phyloP scores from a whole-genome alignment of 805 yeast genomes.

The Pichia paraexigua region DNA sequence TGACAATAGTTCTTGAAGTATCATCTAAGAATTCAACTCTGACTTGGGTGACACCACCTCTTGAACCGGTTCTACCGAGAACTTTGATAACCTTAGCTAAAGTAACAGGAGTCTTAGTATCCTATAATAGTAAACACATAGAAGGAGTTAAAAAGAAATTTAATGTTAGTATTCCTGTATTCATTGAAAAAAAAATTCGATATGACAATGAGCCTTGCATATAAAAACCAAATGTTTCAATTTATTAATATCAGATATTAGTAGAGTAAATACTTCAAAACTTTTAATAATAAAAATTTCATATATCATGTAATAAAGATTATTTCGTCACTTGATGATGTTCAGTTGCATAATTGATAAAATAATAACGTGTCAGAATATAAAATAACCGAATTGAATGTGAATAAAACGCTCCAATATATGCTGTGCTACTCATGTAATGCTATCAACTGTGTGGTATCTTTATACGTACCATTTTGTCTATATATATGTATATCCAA shows the following conservation, averaged over 20 bases:
- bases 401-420: too few relatives aligned
- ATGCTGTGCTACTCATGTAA: background rate
- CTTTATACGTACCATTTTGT: background rate
- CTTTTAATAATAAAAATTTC: too few relatives aligned
- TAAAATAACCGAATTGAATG: background rate
- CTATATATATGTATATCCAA: background rate
- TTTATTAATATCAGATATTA: too few relatives aligned
- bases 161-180: background rate
- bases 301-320: too few relatives aligned
- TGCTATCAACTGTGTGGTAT: background rate
- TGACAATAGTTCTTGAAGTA: slow-evolving; percentile 90
- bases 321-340: too few relatives aligned
- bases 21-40: slow-evolving; percentile 96
- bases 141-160: background rate
- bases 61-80: slow-evolving; percentile 99
- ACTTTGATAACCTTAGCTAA: slow-evolving; percentile 99
- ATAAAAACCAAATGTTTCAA: too few relatives aligned
- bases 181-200: background rate
- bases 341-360: background rate
- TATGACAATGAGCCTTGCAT: background rate
- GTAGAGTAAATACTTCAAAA: background rate
- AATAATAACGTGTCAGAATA: background rate
- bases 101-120: slow-evolving; percentile 86
- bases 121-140: slow-evolving; percentile 25
- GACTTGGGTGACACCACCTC: slow-evolving; percentile 99